phyloP scores from a whole-genome alignment of 2,329 filamentous ascomycete genomes.

The Arthrinium puccinioides region DNA sequence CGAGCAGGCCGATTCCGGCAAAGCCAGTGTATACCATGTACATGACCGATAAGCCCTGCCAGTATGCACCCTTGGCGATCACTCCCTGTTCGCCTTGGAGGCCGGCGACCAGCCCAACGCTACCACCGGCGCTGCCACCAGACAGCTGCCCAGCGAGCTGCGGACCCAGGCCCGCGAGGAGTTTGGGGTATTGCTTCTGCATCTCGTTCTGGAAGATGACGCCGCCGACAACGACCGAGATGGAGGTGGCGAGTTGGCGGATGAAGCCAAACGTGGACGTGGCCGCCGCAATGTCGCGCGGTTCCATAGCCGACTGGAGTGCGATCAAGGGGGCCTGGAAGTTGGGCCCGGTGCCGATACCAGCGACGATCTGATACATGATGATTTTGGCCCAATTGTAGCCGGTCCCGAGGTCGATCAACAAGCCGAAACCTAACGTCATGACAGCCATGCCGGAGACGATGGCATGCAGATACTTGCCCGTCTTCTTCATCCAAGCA shows the following conservation, averaged over 20 bases:
- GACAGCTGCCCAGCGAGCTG: conserved; percentile 37
- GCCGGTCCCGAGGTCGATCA: conserved; percentile 52
- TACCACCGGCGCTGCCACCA: conserved; percentile 42
- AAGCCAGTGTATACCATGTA: conserved; percentile 49
- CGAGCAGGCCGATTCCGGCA: conserved; percentile 36
- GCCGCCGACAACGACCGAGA: conserved; percentile 66
- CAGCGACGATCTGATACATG: conserved; percentile 55
- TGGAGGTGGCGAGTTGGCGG: conserved; percentile 60
- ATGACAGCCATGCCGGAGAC: conserved; percentile 50
- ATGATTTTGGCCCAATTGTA: conserved; percentile 49
- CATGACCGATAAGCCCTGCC: conserved; percentile 45
- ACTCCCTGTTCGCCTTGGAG: conserved; percentile 33
- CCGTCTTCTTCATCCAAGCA: conserved; percentile 54
- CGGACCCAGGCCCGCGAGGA: conserved; percentile 42
- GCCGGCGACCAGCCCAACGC: conserved; percentile 39
- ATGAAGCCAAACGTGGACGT: conserved; percentile 62
- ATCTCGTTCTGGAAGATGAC: conserved; percentile 74
- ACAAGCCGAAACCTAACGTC: conserved; percentile 57
- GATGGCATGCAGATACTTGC: conserved; percentile 57
- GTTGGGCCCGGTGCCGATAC: conserved; percentile 59
- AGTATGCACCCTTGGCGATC: conserved; percentile 33
- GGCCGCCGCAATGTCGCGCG: conserved; percentile 59
- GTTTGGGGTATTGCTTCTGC: conserved; percentile 42
- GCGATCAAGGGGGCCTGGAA: conserved; percentile 65
- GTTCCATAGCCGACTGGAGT: conserved; percentile 54